A percentile compares a stretch with the other conserved stretches of the same genome.
Conservation (phyloP, 2,329 filamentous ascomycete genomes). For the Fusarium clavum region DNA sequence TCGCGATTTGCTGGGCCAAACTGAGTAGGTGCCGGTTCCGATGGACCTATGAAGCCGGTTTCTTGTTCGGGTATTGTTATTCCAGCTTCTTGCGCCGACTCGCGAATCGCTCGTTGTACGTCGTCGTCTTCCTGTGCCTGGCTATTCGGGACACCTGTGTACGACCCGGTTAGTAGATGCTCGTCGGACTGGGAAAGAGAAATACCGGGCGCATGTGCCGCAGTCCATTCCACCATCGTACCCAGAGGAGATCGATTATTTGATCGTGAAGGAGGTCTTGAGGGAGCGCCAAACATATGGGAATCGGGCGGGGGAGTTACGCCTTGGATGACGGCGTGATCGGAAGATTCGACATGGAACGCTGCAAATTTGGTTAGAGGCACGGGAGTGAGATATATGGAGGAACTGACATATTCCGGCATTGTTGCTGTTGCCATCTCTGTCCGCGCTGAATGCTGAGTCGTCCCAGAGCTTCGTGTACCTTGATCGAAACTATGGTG, state of each 20-base stretch:
- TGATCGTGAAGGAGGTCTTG: constrained; percentile 71
- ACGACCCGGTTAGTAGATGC: constrained; percentile 43
- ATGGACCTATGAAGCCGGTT: constrained; percentile 59
- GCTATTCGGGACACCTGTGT: constrained; percentile 54
- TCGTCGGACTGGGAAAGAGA: constrained; percentile 35
- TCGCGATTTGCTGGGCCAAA: constrained; percentile 71
- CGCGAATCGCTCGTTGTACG: constrained; percentile 66
- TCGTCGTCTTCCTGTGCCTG: constrained; percentile 65
- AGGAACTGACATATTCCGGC: constrained; percentile 58
- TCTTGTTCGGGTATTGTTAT: constrained; percentile 60
- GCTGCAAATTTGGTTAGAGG: constrained; percentile 53
- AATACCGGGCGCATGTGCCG: constrained; percentile 57
- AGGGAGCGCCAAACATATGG: constrained; percentile 62
- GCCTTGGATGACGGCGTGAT: constrained; percentile 57
- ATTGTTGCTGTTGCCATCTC: constrained; percentile 61
- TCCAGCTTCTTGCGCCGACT: constrained; percentile 66
- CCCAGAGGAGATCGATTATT: constrained; percentile 68
- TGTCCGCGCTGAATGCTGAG: constrained; percentile 61
- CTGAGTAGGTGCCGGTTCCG: constrained; percentile 56
- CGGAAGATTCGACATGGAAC: constrained; percentile 67
- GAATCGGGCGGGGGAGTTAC: constrained; percentile 55
- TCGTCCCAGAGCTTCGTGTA: constrained; percentile 67
- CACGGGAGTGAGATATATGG: background rate
- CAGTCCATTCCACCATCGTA: constrained; percentile 62
- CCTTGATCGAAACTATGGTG: constrained; percentile 57